Evolutionary conservation across 176 grass and related monocot genomes (phyloP).

Genomic region (Alopecurus myosuroides): DNA sequence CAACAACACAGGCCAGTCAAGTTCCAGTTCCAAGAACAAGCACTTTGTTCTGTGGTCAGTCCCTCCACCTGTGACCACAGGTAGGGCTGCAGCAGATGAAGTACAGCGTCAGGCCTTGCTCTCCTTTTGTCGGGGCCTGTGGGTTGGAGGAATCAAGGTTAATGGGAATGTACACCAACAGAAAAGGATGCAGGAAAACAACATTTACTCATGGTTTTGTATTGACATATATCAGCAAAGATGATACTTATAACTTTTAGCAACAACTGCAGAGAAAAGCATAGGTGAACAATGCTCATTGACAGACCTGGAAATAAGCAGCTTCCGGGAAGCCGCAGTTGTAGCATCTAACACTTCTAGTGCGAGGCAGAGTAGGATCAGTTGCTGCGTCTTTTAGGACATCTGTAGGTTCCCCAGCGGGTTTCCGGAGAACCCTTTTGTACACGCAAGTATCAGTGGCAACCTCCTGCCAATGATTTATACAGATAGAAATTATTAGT

Average conservation of each 20-base stretch:
- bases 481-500: background rate
- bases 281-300: background rate
- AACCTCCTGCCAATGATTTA: slow-evolving; percentile 43
- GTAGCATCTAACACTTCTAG: slow-evolving; percentile 70
- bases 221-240: background rate
- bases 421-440: slow-evolving; percentile 68
- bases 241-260: background rate
- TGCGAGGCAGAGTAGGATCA: slow-evolving; percentile 77
- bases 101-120: slow-evolving; percentile 68
- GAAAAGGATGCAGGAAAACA: background rate
- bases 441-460: slow-evolving; percentile 63
- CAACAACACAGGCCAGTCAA: background rate
- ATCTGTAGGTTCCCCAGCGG: slow-evolving; percentile 51
- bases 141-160: background rate
- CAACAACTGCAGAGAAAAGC: background rate
- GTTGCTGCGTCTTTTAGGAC: slow-evolving; percentile 52
- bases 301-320: slow-evolving; percentile 78
- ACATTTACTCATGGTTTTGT: background rate
- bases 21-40: slow-evolving; percentile 2
- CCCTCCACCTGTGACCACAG: slow-evolving; percentile 92
- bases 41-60: slow-evolving; percentile 30
- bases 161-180: background rate
- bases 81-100: slow-evolving; percentile 95
- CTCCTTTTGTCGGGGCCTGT: slow-evolving; percentile 58
- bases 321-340: slow-evolving; percentile 75